Percentiles rank a stretch among this genome's conserved stretches.
Evolutionary conservation across 2,329 filamentous ascomycete genomes (phyloP).

Genomic region (Diaporthe citrichinensis): DNA sequence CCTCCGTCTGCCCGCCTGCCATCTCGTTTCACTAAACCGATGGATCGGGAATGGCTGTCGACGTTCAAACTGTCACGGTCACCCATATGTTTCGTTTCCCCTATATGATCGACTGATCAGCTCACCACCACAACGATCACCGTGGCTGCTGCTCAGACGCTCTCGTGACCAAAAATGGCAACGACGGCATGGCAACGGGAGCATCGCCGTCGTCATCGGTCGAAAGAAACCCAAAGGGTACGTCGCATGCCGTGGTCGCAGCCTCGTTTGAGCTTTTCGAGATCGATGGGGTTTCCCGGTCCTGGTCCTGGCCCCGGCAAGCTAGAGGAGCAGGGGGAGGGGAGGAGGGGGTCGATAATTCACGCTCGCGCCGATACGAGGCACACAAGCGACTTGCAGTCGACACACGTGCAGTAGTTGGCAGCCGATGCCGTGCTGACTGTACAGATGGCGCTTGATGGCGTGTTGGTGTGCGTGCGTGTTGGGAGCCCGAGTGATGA

Average conservation of each 20-base stretch:
- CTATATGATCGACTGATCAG: conserved; percentile 18
- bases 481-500: neutral
- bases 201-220: conserved; percentile 14
- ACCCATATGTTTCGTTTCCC: conserved; percentile 21
- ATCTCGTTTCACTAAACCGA: conserved; percentile 15
- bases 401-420: conserved; percentile 27
- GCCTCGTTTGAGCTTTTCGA: conserved; percentile 23
- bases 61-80: conserved; percentile 18
- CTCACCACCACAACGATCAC: conserved; percentile 1
- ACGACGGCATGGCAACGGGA: neutral
- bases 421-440: conserved; percentile 21
- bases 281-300: neutral
- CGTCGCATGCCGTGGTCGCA: conserved; percentile 23
- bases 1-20: conserved; percentile 2
- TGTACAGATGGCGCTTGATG: conserved; percentile 20
- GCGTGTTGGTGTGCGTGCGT: conserved; percentile 10
- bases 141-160: neutral
- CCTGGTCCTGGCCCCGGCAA: neutral
- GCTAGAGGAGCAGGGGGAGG: neutral
- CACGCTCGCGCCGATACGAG: conserved; percentile 35
- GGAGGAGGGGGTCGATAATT: neutral
- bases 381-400: conserved; percentile 30
- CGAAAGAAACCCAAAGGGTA: neutral
- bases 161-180: conserved; percentile 10
- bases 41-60: conserved; percentile 5